Evolutionary conservation across 306 rosid genomes (phyloP).

Genomic region (Psophocarpus tetragonolobus): DNA sequence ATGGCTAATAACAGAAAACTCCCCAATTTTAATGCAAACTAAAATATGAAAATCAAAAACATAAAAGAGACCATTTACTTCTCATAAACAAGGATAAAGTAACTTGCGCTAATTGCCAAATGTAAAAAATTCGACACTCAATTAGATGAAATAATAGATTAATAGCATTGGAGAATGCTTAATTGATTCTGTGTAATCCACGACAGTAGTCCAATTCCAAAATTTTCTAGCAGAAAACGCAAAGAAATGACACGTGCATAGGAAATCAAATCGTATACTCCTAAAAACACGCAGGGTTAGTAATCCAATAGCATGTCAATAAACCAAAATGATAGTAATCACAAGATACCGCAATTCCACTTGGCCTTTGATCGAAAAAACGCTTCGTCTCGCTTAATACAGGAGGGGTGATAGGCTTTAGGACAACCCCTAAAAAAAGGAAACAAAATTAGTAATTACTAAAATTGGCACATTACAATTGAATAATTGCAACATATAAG

Average conservation of each 20-base stretch:
- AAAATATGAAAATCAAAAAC: constrained; percentile 19
- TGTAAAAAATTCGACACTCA: background rate
- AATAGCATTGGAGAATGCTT: constrained; percentile 12
- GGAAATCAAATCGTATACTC: background rate
- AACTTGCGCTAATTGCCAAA: constrained; percentile 11
- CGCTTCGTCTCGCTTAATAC: constrained; percentile 90
- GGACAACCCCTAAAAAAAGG: constrained; percentile 77
- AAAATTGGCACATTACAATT: constrained; percentile 14
- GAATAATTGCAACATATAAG: background rate
- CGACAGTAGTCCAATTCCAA: background rate
- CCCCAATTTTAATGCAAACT: background rate
- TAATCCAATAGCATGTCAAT: background rate
- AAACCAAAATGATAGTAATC: background rate
- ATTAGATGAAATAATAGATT: background rate
- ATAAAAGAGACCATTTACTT: background rate
- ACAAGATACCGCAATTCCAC: constrained; percentile 93
- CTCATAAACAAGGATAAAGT: constrained; percentile 6
- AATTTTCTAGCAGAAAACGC: background rate
- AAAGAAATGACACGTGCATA: constrained; percentile 22
- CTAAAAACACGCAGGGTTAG: background rate
- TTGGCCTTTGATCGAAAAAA: constrained; percentile 91
- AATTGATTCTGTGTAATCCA: constrained; percentile 11
- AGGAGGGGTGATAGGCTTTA: constrained; percentile 93
- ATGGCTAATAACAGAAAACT: background rate
- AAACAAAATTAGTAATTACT: background rate